These are phyloP conservation scores for Eucalyptus sp. DNA, from an alignment of 345 rosid genomes.

Conservation along the genomic window DNA sequence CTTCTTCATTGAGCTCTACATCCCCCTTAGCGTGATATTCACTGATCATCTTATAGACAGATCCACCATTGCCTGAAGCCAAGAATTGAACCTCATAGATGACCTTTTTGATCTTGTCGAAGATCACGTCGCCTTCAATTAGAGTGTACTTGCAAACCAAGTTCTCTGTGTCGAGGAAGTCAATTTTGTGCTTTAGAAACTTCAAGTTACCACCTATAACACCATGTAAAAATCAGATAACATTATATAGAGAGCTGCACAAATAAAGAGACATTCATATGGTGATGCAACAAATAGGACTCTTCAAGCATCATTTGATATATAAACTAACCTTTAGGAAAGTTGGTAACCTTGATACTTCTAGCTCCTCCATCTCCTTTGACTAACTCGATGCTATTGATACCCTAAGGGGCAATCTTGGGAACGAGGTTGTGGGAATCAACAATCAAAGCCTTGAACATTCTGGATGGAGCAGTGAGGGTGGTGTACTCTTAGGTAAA, in stretches of 20 bases:
- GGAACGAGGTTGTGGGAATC: no score
- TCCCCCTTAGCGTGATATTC: slow-evolving; percentile 4
- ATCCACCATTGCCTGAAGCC: slow-evolving; percentile 5
- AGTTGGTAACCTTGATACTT: background rate
- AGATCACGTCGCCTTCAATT: slow-evolving; percentile 8
- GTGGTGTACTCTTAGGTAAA: no score
- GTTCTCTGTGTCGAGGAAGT: slow-evolving; percentile 11
- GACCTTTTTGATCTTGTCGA: slow-evolving; percentile 6
- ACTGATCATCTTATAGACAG: slow-evolving; percentile 2
- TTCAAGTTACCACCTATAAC: background rate
- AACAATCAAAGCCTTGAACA: no score
- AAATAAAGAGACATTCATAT: background rate
- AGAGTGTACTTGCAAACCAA: slow-evolving; percentile 5
- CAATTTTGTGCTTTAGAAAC: slow-evolving; percentile 10
- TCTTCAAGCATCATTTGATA: background rate
- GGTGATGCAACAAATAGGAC: background rate
- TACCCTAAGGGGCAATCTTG: no score
- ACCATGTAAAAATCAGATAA: background rate
- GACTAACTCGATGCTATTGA: no score
- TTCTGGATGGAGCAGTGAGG: no score
- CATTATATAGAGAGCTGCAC: background rate
- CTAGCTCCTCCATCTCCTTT: background rate
- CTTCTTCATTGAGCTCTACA: slow-evolving; percentile 4
- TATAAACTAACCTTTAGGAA: background rate
- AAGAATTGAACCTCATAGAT: slow-evolving; percentile 8